Evolutionary conservation across 129 eudicot genomes (phyloP).

Genomic region (Ambrosia trifida): DNA sequence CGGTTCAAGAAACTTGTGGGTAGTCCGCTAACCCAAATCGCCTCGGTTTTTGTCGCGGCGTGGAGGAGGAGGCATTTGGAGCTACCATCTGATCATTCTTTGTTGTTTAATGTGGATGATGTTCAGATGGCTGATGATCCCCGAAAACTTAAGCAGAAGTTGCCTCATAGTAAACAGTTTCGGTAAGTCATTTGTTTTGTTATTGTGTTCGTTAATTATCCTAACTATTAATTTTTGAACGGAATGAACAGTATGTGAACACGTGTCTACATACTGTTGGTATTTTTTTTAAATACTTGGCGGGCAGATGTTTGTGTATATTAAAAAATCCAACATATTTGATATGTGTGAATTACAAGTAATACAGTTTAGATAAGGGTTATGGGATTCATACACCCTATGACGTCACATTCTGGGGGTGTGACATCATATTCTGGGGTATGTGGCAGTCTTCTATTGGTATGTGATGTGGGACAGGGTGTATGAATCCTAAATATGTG

Average conservation of each 20-base stretch:
- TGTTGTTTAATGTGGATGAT: slow-evolving; percentile 55
- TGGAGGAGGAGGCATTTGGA: slow-evolving; percentile 69
- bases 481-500: too few relatives aligned
- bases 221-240: neutral
- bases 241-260: too few relatives aligned
- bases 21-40: slow-evolving; percentile 93
- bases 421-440: too few relatives aligned
- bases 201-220: neutral
- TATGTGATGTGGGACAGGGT: too few relatives aligned
- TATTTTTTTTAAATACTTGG: too few relatives aligned
- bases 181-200: slow-evolving; percentile 46
- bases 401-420: too few relatives aligned
- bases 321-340: neutral
- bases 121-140: slow-evolving; percentile 26
- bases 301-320: too few relatives aligned
- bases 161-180: slow-evolving; percentile 83
- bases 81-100: slow-evolving; percentile 69
- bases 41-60: slow-evolving; percentile 72
- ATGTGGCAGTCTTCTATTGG: too few relatives aligned
- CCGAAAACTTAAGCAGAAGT: slow-evolving; percentile 56
- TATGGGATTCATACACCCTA: too few relatives aligned
- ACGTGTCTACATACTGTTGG: too few relatives aligned
- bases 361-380: neutral
- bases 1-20: slow-evolving; percentile 91
- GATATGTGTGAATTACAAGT: neutral